These are phyloP conservation scores for Penicillium flavigenum DNA, from an alignment of 495 filamentous ascomycete genomes.

Conservation along the genomic window DNA sequence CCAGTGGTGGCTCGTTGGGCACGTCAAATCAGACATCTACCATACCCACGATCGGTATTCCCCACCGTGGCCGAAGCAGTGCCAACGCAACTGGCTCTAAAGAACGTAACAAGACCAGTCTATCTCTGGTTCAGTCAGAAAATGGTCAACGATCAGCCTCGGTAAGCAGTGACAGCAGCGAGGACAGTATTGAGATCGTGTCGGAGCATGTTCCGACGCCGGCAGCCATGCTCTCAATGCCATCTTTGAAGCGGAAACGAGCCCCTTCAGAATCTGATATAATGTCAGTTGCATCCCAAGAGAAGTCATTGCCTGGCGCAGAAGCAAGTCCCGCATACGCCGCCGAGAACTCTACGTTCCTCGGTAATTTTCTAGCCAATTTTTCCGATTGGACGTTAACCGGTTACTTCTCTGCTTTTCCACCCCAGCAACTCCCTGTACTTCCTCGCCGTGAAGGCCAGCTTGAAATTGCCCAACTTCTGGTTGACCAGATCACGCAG, in stretches of 20 bases:
- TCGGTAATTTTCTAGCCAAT: conserved; percentile 47
- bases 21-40: conserved; percentile 14
- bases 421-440: conserved; percentile 34
- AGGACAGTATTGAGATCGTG: conserved; percentile 33
- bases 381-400: conserved; percentile 47
- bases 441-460: conserved; percentile 41
- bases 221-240: conserved; percentile 19
- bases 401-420: conserved; percentile 44
- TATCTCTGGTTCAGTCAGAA: not conserved
- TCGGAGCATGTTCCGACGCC: conserved; percentile 27
- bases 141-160: conserved; percentile 20
- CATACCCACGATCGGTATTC: conserved; percentile 47
- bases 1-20: conserved; percentile 14
- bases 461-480: conserved; percentile 46
- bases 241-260: conserved; percentile 45
- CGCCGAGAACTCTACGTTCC: conserved; percentile 38
- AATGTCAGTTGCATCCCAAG: conserved; percentile 33
- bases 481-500: conserved; percentile 51
- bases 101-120: not conserved
- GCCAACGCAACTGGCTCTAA: not conserved
- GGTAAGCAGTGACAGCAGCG: conserved; percentile 34
- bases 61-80: conserved; percentile 25
- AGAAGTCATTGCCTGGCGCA: conserved; percentile 23
- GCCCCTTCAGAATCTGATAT: conserved; percentile 37
- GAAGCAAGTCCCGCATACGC: conserved; percentile 23